Evolutionary conservation across 768 basidiomycete genomes (phyloP).

Genomic region (Auricularia auricula-judae): DNA sequence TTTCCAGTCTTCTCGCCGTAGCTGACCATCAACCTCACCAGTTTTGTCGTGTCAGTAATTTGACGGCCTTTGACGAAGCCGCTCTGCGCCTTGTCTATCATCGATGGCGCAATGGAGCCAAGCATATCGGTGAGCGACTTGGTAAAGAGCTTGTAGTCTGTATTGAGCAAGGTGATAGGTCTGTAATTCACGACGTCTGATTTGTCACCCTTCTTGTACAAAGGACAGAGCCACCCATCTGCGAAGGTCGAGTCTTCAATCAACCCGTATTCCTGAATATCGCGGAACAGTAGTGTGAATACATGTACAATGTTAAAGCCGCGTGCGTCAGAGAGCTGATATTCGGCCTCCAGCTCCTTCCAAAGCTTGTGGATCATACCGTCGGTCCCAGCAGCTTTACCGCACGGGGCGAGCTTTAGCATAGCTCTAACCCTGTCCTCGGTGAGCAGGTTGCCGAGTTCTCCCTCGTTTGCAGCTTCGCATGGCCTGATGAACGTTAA

Average conservation of each 20-base stretch:
- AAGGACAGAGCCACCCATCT: conserved; percentile 23
- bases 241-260: conserved; percentile 11
- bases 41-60: conserved; percentile 22
- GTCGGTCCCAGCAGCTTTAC: not conserved
- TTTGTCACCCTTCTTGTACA: conserved; percentile 24
- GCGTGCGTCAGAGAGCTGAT: not conserved
- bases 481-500: not conserved
- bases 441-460: not conserved
- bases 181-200: not conserved
- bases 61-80: conserved; percentile 25
- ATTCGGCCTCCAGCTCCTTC: not conserved
- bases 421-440: not conserved
- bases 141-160: conserved; percentile 23
- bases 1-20: too few relatives aligned
- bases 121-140: conserved; percentile 15
- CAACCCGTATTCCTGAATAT: conserved; percentile 24
- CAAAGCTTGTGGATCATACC: not conserved
- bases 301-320: not conserved
- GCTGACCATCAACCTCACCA: too few relatives aligned
- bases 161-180: conserved; percentile 13
- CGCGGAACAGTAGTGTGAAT: conserved; percentile 33
- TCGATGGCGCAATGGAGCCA: not conserved
- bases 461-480: not conserved
- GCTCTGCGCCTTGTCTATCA: conserved; percentile 26
- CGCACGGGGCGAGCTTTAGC: not conserved